Evolutionary conservation across 2,329 filamentous ascomycete genomes (phyloP).

Genomic region (Colletotrichum sojae): DNA sequence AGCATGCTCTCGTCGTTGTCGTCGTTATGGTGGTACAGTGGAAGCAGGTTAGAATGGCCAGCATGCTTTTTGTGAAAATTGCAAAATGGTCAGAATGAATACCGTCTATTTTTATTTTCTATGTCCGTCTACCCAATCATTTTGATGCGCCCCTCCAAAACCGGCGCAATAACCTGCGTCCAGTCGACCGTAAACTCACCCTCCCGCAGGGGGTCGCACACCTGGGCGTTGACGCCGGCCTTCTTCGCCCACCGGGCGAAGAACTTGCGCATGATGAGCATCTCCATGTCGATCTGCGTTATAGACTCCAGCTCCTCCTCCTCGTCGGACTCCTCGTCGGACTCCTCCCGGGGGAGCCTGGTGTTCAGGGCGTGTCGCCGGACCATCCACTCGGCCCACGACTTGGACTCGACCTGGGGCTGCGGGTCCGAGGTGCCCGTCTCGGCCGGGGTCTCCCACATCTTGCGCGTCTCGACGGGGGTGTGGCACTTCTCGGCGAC

Average conservation of each 20-base stretch:
- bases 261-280: conserved; percentile 77
- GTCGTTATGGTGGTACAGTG: too few relatives aligned
- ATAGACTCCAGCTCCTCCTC: conserved; percentile 56
- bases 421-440: conserved; percentile 34
- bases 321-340: conserved; percentile 54
- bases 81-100: background rate
- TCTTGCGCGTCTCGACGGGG: conserved; percentile 59
- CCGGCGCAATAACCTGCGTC: conserved; percentile 85
- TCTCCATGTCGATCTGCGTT: conserved; percentile 65
- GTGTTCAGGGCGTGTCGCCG: conserved; percentile 52
- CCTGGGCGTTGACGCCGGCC: conserved; percentile 71
- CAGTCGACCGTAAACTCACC: conserved; percentile 77
- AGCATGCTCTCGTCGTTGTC: too few relatives aligned
- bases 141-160: conserved; percentile 81
- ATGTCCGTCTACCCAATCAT: conserved; percentile 52
- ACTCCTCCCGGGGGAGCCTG: conserved; percentile 55
- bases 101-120: conserved; percentile 1
- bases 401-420: conserved; percentile 44
- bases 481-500: conserved; percentile 75
- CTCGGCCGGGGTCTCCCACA: conserved; percentile 50
- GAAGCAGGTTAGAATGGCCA: background rate
- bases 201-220: conserved; percentile 70
- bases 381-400: conserved; percentile 56
- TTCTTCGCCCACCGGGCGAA: conserved; percentile 81
- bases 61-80: rapidly evolving